phyloP scores from a whole-genome alignment of 164 flowering plant species.

The Vitis rupestris region DNA sequence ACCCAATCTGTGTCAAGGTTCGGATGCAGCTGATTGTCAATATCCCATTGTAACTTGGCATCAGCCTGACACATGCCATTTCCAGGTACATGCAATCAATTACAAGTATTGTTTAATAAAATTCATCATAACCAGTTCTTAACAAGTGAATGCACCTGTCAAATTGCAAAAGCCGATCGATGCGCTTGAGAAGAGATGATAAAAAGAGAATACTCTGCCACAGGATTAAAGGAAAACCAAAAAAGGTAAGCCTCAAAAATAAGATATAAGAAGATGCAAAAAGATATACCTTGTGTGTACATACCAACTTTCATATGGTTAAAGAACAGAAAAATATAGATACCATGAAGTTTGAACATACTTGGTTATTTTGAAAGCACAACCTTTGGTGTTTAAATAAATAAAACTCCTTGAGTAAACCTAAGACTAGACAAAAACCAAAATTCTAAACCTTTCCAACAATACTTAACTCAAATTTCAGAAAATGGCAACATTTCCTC shows the following conservation, averaged over 20 bases:
- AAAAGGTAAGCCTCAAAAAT: not conserved
- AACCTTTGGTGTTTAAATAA: no score
- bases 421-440: not conserved
- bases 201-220: constrained; percentile 67
- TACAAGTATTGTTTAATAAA: not conserved
- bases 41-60: constrained; percentile 96
- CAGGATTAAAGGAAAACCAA: not conserved
- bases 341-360: no score
- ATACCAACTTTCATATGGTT: no score
- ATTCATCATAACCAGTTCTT: constrained; percentile 5
- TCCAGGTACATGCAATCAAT: constrained; percentile 5
- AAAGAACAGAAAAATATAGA: no score
- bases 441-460: not conserved
- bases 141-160: constrained; percentile 62
- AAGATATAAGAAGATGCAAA: not conserved
- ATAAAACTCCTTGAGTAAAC: no score
- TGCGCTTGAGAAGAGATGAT: constrained; percentile 85
- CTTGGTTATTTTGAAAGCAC: no score
- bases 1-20: constrained; percentile 71
- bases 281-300: not conserved
- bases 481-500: not conserved
- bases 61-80: constrained; percentile 53
- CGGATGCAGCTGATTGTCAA: constrained; percentile 89
- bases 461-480: not conserved
- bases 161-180: constrained; percentile 89